These are phyloP conservation scores for Elsinoe necatrix DNA, from an alignment of 2,329 filamentous ascomycete species.

Conservation along the genomic window DNA sequence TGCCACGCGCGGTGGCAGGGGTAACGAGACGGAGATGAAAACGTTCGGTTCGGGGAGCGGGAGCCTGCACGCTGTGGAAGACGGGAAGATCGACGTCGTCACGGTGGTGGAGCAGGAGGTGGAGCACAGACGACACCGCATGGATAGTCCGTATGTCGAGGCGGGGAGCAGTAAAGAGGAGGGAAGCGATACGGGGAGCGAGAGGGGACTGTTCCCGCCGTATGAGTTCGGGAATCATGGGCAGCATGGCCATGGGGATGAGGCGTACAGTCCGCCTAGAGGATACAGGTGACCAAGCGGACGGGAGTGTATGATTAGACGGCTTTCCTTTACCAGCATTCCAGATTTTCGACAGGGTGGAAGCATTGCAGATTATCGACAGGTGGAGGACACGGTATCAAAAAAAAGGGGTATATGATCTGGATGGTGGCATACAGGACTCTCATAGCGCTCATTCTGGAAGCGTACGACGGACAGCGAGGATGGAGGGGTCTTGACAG, in stretches of 20 bases:
- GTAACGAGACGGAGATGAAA: neutral
- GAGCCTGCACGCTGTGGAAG: neutral
- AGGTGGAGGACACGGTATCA: neutral
- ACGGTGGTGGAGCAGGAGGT: constrained; percentile 14
- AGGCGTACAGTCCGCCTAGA: neutral
- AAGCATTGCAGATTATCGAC: too few species aligned
- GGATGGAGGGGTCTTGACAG: neutral
- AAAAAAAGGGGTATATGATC: neutral
- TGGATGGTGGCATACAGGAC: neutral
- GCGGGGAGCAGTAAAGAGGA: constrained; percentile 8
- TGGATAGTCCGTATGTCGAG: neutral
- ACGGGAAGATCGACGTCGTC: constrained; percentile 12
- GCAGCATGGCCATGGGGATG: neutral
- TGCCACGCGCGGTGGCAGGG: neutral
- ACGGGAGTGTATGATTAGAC: neutral
- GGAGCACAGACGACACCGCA: neutral
- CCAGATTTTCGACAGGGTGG: too few species aligned
- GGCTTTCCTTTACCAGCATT: neutral
- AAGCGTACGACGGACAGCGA: neutral
- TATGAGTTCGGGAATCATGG: neutral
- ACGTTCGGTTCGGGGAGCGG: neutral
- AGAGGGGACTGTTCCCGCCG: constrained; percentile 2
- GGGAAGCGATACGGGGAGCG: constrained; percentile 8
- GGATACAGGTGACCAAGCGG: neutral
- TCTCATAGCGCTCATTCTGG: neutral